Conservation (phyloP, 2,329 filamentous ascomycete genomes). For the Cercospora berteroae region DNA sequence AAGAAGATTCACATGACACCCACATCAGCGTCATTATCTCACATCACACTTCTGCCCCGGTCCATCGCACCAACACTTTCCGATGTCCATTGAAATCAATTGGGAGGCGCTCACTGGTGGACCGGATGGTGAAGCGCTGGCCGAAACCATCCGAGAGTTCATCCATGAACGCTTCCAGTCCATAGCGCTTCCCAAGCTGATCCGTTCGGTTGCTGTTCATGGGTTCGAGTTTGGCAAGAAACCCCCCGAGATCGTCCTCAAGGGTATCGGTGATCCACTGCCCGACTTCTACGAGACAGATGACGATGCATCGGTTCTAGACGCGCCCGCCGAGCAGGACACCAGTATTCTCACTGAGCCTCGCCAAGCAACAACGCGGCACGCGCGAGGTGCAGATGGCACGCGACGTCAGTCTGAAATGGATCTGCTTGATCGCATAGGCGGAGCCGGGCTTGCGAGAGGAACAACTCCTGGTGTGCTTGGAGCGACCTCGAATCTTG, state of each 20-base stretch:
- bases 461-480: constrained; percentile 59
- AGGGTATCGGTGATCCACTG: constrained; percentile 93
- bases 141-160: constrained; percentile 84
- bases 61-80: background rate
- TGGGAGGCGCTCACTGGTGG: constrained; percentile 92
- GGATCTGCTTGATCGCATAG: constrained; percentile 18
- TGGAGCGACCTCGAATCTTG: constrained; percentile 72
- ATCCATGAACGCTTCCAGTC: constrained; percentile 95
- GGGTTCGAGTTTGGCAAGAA: constrained; percentile 88
- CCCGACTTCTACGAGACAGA: constrained; percentile 94
- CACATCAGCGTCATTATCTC: constrained; percentile 3
- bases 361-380: constrained; percentile 15
- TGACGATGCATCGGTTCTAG: constrained; percentile 59
- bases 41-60: constrained; percentile 5
- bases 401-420: constrained; percentile 24
- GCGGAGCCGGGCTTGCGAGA: constrained; percentile 41
- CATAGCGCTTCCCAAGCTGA: constrained; percentile 87
- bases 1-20: background rate
- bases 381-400: constrained; percentile 15
- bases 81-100: constrained; percentile 96
- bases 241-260: constrained; percentile 82
- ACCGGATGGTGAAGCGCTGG: constrained; percentile 79
- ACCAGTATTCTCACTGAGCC: constrained; percentile 5
- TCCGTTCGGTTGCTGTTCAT: constrained; percentile 92
- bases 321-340: constrained; percentile 29